Evolutionary conservation across 257 asterid genomes (phyloP), one percentile per base, ranked within the genome.

Genomic region (Scutellaria galericulata): DNA sequence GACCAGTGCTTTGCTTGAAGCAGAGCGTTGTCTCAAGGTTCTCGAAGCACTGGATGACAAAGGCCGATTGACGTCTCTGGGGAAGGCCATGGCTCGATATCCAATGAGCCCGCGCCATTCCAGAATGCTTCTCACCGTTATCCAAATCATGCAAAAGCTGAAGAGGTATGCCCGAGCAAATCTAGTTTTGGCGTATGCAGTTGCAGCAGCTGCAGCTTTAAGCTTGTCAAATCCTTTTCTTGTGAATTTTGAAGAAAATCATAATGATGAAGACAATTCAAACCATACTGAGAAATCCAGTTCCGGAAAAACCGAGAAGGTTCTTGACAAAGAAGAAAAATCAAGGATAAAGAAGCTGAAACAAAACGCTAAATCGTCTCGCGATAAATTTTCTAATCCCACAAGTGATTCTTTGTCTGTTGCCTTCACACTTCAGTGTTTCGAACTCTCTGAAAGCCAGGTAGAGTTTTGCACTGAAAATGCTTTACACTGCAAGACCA

Each of bases 31-130:
- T 83, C 74, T 94, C 70, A 88, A 88, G 90, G 86, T 84, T 78
- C 97, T 94, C 60, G 97, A 85, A 81, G 99, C 99, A 75, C 89
- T 94, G 44, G 97, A 91, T 77, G 79, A 55, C 68, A 79, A 88
- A 40, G 97, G 96, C 75, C 81, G 84, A 74, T 68, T 94, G 74
- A 94, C 97, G 2, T 77, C 82, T 66, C 78, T 89, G n/a, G 99
- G 99, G 61, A 91, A 83, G 80, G 96, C 96, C 77, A 94, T 94
- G 98, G 89, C 98, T 75, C 93, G 82, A 35, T 94, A 84, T 79
- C 98, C 98, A 0, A 86, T 94, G 98, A 88, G 91, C 67, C 98
- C 98, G 74, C 96, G 98, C 51, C 98, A 94, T 81, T 94, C 98
- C 60, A 88, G 97, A 71, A 89, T 91, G 97, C 99, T 94, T 76